Conservation (phyloP, 2,329 filamentous ascomycete genomes). For the Penicillium sp. region DNA sequence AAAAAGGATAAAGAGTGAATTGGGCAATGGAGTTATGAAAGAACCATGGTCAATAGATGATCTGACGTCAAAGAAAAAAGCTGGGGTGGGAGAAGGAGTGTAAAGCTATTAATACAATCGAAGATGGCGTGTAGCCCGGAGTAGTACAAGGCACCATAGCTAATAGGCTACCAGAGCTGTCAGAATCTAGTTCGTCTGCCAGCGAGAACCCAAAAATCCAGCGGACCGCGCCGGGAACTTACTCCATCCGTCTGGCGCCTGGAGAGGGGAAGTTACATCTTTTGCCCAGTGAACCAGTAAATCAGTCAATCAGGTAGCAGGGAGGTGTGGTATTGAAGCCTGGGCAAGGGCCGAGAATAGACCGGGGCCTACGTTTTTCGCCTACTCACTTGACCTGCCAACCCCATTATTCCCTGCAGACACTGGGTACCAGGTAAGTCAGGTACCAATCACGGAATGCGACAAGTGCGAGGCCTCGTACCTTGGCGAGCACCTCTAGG, state of each 20-base stretch:
- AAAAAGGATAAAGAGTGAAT: constrained; percentile 25
- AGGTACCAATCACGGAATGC: not conserved
- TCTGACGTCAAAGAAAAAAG: constrained; percentile 25
- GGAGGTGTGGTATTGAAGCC: constrained; percentile 12
- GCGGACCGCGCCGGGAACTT: constrained; percentile 3
- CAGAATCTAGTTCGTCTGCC: not conserved
- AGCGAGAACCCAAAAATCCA: not conserved
- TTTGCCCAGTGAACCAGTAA: constrained; percentile 1
- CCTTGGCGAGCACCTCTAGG: constrained; percentile 7
- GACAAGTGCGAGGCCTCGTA: not conserved
- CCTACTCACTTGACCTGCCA: not conserved
- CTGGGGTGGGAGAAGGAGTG: not conserved
- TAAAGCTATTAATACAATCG: constrained; percentile 2
- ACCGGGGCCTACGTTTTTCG: not conserved
- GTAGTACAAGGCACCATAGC: too few species aligned
- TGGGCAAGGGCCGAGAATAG: constrained; percentile 3
- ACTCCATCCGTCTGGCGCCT: constrained; percentile 12
- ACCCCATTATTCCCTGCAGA: not conserved
- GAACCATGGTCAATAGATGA: constrained; percentile 14
- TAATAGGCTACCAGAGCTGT: not conserved
- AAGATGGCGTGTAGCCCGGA: not conserved
- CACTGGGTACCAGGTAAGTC: not conserved
- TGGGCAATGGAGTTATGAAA: constrained; percentile 6
- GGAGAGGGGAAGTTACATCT: constrained; percentile 17
- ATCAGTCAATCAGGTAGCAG: not conserved